Percentiles rank a stretch among this genome's conserved stretches.
Conservation (phyloP, 352 stramenopile species). For the Phytophthora vignae region DNA sequence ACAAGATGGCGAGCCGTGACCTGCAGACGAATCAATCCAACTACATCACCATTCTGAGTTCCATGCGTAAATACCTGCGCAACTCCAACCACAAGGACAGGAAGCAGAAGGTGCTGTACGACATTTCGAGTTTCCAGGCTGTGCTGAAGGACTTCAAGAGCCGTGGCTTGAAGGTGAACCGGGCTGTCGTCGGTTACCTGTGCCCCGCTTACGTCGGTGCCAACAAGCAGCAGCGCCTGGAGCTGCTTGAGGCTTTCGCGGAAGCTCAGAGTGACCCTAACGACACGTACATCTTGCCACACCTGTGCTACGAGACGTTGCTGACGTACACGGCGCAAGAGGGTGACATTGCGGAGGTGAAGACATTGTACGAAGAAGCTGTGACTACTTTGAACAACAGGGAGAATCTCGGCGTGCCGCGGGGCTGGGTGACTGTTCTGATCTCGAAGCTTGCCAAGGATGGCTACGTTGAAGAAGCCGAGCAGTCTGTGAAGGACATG, state of each 20-base stretch:
- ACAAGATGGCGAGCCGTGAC: constrained; percentile 39
- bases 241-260: constrained; percentile 64
- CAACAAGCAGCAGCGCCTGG: constrained; percentile 64
- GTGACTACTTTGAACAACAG: constrained; percentile 40
- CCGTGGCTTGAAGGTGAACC: constrained; percentile 49
- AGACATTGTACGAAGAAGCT: constrained; percentile 59
- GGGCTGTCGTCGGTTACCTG: constrained; percentile 53
- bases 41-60: constrained; percentile 57
- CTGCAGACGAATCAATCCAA: constrained; percentile 44
- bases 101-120: constrained; percentile 44
- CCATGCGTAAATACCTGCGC: constrained; percentile 50
- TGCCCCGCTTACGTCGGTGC: constrained; percentile 50
- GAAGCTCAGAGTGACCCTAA: constrained; percentile 32
- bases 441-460: constrained; percentile 50
- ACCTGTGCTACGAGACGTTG: constrained; percentile 55
- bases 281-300: constrained; percentile 59
- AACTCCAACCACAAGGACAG: constrained; percentile 23
- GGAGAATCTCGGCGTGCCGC: constrained; percentile 42
- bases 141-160: constrained; percentile 54
- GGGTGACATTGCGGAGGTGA: constrained; percentile 42
- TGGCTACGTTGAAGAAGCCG: constrained; percentile 50
- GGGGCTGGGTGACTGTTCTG: constrained; percentile 54
- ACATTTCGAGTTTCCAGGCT: constrained; percentile 43
- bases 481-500: constrained; percentile 52
- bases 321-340: constrained; percentile 51